Percentiles rank a stretch among this genome's conserved stretches.
phyloP scores from a whole-genome alignment of 2,329 filamentous ascomycete species.

The Kalmusia sp. region DNA sequence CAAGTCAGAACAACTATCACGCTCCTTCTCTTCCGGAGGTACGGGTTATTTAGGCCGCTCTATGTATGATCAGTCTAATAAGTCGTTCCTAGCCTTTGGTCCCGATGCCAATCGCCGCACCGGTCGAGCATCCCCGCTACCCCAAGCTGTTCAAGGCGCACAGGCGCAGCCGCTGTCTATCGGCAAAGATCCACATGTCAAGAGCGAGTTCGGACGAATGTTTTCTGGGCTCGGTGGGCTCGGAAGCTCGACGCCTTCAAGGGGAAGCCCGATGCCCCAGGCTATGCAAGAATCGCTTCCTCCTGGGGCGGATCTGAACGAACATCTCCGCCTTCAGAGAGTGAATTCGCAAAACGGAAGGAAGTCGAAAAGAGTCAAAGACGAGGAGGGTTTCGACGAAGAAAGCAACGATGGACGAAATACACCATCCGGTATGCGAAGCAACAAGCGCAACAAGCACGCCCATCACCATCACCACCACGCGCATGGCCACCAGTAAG shows the following conservation, averaged over 20 bases:
- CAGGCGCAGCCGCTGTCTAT: conserved; percentile 82
- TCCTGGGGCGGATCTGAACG: conserved; percentile 37
- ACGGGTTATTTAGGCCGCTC: conserved; percentile 30
- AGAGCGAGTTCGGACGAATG: conserved; percentile 93
- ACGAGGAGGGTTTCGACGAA: conserved; percentile 72
- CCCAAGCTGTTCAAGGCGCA: conserved; percentile 91
- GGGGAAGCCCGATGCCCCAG: conserved; percentile 56
- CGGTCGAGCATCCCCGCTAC: conserved; percentile 84
- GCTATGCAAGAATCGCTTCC: conserved; percentile 32
- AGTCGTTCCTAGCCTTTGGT: conserved; percentile 75
- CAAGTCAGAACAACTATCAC: conserved; percentile 41
- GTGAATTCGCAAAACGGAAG: conserved; percentile 47
- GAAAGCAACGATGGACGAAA: conserved; percentile 70
- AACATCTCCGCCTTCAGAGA: conserved; percentile 39
- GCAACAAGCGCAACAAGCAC: conserved; percentile 67
- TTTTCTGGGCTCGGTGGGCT: conserved; percentile 89
- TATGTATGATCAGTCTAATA: conserved; percentile 56
- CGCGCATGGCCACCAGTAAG: conserved; percentile 58
- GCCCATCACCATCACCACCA: conserved; percentile 69
- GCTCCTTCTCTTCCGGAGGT: conserved; percentile 43
- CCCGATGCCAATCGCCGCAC: conserved; percentile 79
- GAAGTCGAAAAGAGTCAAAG: conserved; percentile 69
- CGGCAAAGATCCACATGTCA: conserved; percentile 84
- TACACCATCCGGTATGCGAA: conserved; percentile 69
- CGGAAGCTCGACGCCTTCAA: conserved; percentile 63